A percentile compares a stretch with the other conserved stretches of the same genome.
Conservation (phyloP, 106 monocot species). For the Vanilla planifolia region DNA sequence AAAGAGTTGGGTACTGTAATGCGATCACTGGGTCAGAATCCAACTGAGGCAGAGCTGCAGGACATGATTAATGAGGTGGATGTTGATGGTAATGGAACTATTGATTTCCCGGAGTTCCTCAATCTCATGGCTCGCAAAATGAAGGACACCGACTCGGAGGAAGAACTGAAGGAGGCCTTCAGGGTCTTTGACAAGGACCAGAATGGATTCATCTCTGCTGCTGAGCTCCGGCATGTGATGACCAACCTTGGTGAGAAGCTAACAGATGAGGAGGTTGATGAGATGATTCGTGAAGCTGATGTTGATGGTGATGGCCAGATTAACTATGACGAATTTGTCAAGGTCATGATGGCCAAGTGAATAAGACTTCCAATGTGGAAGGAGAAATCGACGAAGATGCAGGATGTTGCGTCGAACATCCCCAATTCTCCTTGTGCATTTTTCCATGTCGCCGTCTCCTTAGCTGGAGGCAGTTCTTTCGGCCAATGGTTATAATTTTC, state of each 20-base stretch:
- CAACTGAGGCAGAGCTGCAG: constrained; percentile 18
- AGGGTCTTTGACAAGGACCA: constrained; percentile 24
- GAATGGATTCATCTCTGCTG: constrained; percentile 23
- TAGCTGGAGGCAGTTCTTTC: too few species aligned
- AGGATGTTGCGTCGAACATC: too few species aligned
- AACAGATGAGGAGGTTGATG: constrained; percentile 18
- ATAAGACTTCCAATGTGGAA: too few species aligned
- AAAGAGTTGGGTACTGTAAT: constrained; percentile 23
- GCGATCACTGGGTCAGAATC: constrained; percentile 21
- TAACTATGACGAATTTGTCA: constrained; percentile 22
- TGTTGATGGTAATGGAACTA: constrained; percentile 18
- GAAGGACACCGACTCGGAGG: constrained; percentile 25
- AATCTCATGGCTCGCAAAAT: constrained; percentile 25
- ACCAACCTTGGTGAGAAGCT: constrained; percentile 20
- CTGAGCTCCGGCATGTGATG: constrained; percentile 18
- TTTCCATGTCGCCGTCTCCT: too few species aligned
- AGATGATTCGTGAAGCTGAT: constrained; percentile 28
- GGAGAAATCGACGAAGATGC: too few species aligned
- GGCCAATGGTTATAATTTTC: too few species aligned
- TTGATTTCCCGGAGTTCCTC: constrained; percentile 20
- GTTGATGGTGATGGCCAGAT: constrained; percentile 24
- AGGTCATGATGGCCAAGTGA: constrained; percentile 22
- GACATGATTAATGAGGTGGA: constrained; percentile 25
- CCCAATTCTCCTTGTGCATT: too few species aligned
- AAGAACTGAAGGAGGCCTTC: constrained; percentile 27